Evolutionary conservation across 1,139 yeast genomes (phyloP).

Genomic region (Candida sanyaensis): DNA sequence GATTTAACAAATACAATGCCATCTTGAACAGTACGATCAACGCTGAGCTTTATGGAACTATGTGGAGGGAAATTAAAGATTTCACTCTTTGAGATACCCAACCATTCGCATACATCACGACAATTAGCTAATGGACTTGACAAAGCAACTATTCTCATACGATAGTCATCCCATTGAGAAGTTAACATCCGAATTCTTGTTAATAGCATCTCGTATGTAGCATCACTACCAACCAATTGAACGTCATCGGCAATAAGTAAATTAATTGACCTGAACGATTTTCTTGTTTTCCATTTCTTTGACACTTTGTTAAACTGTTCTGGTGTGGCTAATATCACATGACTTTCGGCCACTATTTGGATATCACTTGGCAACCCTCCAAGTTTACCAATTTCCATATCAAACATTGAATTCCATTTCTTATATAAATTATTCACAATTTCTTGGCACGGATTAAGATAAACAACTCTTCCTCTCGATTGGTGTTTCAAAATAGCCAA

Average conservation of each 20-base stretch:
- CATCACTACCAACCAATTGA: constrained; percentile 67
- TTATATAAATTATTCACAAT: constrained; percentile 47
- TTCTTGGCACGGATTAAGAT: constrained; percentile 62
- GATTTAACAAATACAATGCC: constrained; percentile 52
- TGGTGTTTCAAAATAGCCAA: constrained; percentile 69
- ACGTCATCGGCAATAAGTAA: constrained; percentile 73
- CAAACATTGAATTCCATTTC: constrained; percentile 55
- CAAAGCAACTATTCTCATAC: constrained; percentile 64
- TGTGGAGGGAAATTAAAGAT: constrained; percentile 72
- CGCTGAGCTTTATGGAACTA: constrained; percentile 35
- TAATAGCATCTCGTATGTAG: constrained; percentile 66
- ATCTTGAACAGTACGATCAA: too few species aligned
- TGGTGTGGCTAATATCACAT: constrained; percentile 79
- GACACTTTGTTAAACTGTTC: constrained; percentile 71
- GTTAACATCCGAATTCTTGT: constrained; percentile 73
- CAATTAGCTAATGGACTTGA: constrained; percentile 73
- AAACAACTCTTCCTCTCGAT: constrained; percentile 64
- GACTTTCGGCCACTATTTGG: constrained; percentile 54
- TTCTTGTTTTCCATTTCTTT: constrained; percentile 80
- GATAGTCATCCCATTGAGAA: constrained; percentile 52
- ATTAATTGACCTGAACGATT: constrained; percentile 67
- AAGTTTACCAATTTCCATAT: constrained; percentile 55
- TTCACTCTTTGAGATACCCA: constrained; percentile 62
- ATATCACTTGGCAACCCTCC: constrained; percentile 67
- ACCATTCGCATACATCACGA: constrained; percentile 82